Evolutionary conservation across 169 alveolate species (phyloP).

Genomic region (Plasmodium adleri): DNA sequence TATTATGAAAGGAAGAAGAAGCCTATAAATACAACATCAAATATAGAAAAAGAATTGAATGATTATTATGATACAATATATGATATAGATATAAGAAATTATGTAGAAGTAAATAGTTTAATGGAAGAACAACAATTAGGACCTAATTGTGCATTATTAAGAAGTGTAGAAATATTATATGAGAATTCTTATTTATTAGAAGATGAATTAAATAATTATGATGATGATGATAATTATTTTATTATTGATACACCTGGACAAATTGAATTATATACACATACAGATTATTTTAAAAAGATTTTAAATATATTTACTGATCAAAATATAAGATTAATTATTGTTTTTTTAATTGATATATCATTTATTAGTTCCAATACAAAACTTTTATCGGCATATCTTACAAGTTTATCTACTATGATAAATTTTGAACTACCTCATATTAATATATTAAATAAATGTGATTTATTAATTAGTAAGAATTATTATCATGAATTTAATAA

Average conservation of each 20-base stretch:
- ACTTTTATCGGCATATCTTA: conserved; percentile 94
- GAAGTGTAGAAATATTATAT: conserved; percentile 95
- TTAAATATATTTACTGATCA: conserved; percentile 87
- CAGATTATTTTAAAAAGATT: conserved; percentile 93
- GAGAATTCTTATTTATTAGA: conserved; percentile 95
- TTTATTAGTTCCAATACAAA: conserved; percentile 95
- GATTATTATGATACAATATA: conserved; percentile 82
- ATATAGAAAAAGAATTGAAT: conserved; percentile 86
- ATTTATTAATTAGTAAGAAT: conserved; percentile 82
- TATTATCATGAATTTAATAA: conserved; percentile 78
- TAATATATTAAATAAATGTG: conserved; percentile 97
- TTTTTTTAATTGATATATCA: conserved; percentile 95
- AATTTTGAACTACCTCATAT: conserved; percentile 96
- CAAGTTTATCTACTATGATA: conserved; percentile 96
- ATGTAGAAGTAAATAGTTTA: conserved; percentile 93
- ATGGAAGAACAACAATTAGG: conserved; percentile 95
- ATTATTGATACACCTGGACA: conserved; percentile 98
- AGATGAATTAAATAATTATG: conserved; percentile 93
- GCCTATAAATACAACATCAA: conserved; percentile 83
- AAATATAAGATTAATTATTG: conserved; percentile 94
- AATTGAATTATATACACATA: conserved; percentile 96
- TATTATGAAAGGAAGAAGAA: conserved; percentile 77
- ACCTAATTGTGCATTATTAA: conserved; percentile 97
- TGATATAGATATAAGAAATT: conserved; percentile 96
- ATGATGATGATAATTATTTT: conserved; percentile 95